phyloP scores from a whole-genome alignment of 2,329 filamentous ascomycete genomes.

The Fusarium poae region DNA sequence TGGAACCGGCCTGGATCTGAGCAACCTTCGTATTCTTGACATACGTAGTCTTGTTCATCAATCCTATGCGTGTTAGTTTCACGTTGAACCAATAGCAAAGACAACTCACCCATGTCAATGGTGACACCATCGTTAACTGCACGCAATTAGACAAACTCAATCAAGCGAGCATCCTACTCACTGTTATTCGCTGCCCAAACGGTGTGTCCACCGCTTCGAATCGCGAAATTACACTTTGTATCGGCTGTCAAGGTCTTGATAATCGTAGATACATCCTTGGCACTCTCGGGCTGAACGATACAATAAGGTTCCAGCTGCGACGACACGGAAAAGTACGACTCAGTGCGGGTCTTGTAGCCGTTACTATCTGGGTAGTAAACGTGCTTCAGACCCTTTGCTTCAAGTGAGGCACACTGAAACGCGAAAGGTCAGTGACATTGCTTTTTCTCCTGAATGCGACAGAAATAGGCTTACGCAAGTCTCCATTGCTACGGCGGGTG shows the following conservation, averaged over 20 bases:
- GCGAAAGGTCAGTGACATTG: too few relatives aligned
- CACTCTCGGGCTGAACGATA: conserved; percentile 44
- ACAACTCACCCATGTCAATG: conserved; percentile 13
- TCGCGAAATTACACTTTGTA: conserved; percentile 14
- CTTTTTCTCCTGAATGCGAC: too few relatives aligned
- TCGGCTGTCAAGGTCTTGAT: conserved; percentile 1
- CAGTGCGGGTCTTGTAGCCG: conserved; percentile 34
- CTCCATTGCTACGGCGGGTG: not conserved
- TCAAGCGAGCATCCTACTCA: not conserved
- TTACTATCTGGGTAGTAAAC: conserved; percentile 24
- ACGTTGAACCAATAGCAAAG: not conserved
- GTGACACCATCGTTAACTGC: conserved; percentile 24
- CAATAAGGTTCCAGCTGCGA: conserved; percentile 42
- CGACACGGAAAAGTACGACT: conserved; percentile 47
- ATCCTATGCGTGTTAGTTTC: not conserved
- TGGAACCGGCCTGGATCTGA: conserved; percentile 10
- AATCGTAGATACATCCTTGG: conserved; percentile 43
- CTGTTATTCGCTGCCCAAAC: conserved; percentile 31
- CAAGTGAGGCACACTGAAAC: conserved; percentile 23
- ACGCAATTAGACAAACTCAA: conserved; percentile 5
- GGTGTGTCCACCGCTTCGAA: conserved; percentile 20
- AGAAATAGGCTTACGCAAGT: conserved; percentile 12
- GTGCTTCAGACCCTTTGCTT: conserved; percentile 26
- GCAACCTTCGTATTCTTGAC: conserved; percentile 14
- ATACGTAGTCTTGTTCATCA: conserved; percentile 28